Percentiles rank a stretch among this genome's conserved stretches.
Evolutionary conservation across 441 rosid species (phyloP).

Genomic region (Populus hybrid): DNA sequence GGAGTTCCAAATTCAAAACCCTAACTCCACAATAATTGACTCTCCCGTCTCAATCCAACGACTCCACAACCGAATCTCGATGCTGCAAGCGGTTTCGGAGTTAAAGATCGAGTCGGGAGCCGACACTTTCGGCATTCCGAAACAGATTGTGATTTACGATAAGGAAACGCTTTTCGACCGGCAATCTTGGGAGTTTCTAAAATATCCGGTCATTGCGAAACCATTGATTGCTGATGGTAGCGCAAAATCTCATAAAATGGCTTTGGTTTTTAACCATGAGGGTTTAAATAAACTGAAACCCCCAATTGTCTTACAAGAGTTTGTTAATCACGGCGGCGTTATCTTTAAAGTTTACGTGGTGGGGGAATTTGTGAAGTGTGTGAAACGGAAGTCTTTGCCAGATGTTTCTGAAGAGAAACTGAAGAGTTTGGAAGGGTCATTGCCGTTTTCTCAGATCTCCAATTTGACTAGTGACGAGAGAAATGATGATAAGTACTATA

Average conservation of each 20-base stretch:
- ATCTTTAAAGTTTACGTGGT: slow-evolving; percentile 62
- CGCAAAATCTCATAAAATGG: slow-evolving; percentile 57
- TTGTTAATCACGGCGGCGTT: slow-evolving; percentile 67
- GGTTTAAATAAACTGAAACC: slow-evolving; percentile 47
- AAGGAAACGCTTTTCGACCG: slow-evolving; percentile 38
- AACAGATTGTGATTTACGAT: slow-evolving; percentile 61
- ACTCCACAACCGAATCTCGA: slow-evolving; percentile 57
- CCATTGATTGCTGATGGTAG: slow-evolving; percentile 55
- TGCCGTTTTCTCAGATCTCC: slow-evolving; percentile 54
- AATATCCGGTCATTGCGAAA: slow-evolving; percentile 63
- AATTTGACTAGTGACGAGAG: slow-evolving; percentile 38
- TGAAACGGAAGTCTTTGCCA: slow-evolving; percentile 54
- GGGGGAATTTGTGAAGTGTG: slow-evolving; percentile 51
- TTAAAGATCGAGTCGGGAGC: slow-evolving; percentile 28
- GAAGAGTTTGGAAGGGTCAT: slow-evolving; percentile 34
- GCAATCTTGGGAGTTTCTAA: slow-evolving; percentile 35
- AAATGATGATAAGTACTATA: slow-evolving; percentile 32
- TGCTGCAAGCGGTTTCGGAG: slow-evolving; percentile 52
- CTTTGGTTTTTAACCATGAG: slow-evolving; percentile 42
- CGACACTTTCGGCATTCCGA: slow-evolving; percentile 49
- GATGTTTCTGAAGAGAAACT: slow-evolving; percentile 54
- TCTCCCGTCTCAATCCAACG: slow-evolving; percentile 42
- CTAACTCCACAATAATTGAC: slow-evolving; percentile 38
- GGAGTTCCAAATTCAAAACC: slow-evolving; percentile 29
- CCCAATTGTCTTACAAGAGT: slow-evolving; percentile 59